Base-by-base conservation (phyloP, 2,329 filamentous ascomycete species). In the Cladophialophora yegresii region DNA sequence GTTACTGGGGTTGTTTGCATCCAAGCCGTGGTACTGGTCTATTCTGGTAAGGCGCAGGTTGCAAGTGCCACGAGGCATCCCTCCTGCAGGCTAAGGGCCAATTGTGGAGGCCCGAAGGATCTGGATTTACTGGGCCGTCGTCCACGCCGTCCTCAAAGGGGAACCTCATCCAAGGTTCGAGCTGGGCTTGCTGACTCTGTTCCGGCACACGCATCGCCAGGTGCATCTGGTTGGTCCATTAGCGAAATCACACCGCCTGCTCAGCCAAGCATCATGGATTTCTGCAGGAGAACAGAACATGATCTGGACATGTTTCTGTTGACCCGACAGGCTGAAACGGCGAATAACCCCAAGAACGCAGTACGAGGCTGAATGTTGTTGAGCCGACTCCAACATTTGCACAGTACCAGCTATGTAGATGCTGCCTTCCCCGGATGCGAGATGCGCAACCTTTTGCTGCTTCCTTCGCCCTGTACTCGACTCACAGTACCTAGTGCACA, bases 61-160 rank as follows among this genome's bases (percentile, higher is more conserved):
- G 26, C 47, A 51, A 59, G 57, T 53, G 57, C 57, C 57, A 59
- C 57, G 57, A 59, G 57, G 57, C 51, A 33, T 13, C 51, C 51
- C 1, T 33, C 28, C 32, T 49, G 57, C 57, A 43, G 43, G 47
- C 9, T 28, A 58, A 47, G 9, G 40, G 4, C 58, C 23, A 60
- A 36, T n/a, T 43, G 60, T 62, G 57, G 57, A 59, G 57, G 50
- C 33, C 28, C 45, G 57, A 51, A 59, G 57, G 57, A 59, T 59
- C 57, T 59, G 57, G 57, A 59, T 59, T 43, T 30, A 23, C 45
- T 30, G 57, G 36, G 45, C 33, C n/a, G 47, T 30, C 47, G 45
- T 22, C 12, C 33, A 22, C n/a, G 47, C 45, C 47, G 45, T 26
- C 12, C 33, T 47, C 20, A 50, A 59, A 53, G 26, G 36, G 57